Conservation (phyloP, 371 early-diverging fungal genomes). For the Mucor saturninus region DNA sequence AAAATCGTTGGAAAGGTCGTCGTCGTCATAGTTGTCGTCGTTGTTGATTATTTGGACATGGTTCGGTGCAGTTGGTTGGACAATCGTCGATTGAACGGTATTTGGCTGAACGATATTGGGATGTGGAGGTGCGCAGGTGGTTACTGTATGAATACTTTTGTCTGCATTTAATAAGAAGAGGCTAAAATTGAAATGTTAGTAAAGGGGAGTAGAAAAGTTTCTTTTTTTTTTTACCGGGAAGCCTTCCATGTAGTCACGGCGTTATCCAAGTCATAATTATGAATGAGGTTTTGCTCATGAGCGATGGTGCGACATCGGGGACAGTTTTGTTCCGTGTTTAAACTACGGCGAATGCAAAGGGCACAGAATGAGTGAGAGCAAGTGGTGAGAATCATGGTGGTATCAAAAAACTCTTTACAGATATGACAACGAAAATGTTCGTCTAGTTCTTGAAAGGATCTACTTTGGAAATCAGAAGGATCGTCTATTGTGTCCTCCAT, state of each 20-base stretch:
- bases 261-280: constrained; percentile 52
- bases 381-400: constrained; percentile 56
- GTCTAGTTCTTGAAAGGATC: constrained; percentile 55
- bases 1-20: neutral
- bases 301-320: constrained; percentile 60
- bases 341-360: constrained; percentile 64
- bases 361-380: constrained; percentile 79
- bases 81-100: no score
- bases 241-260: constrained; percentile 31
- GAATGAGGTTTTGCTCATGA: constrained; percentile 38
- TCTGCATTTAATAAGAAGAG: no score
- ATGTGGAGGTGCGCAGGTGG: no score
- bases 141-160: no score
- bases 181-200: no score
- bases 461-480: constrained; percentile 31
- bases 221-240: constrained; percentile 13
- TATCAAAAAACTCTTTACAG: constrained; percentile 67
- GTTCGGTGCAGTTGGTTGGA: no score
- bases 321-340: constrained; percentile 56
- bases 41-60: no score
- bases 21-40: no score
- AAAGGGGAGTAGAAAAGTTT: no score
- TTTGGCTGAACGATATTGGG: no score
- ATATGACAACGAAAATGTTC: constrained; percentile 69
- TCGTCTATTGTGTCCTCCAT: constrained; percentile 23